phyloP scores from a whole-genome alignment of 768 basidiomycete species.

The Collybia sp. region DNA sequence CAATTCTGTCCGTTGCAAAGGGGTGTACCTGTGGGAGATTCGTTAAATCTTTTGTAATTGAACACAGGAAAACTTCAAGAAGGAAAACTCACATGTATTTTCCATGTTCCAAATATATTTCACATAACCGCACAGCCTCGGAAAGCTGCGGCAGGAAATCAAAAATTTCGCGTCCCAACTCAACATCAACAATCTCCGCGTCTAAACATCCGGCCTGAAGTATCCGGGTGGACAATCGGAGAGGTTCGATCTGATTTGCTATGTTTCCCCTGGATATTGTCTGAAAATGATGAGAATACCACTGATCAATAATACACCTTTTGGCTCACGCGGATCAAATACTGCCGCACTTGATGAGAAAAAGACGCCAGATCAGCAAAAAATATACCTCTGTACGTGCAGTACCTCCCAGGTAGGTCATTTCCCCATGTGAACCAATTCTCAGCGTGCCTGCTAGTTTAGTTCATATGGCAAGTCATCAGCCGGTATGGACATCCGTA shows the following conservation, averaged over 20 bases:
- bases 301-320: not conserved
- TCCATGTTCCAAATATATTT: slow-evolving; percentile 62
- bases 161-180: slow-evolving; percentile 39
- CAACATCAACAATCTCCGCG: slow-evolving; percentile 23
- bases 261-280: slow-evolving; percentile 16
- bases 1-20: slow-evolving; percentile 49
- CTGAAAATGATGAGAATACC: slow-evolving; percentile 8
- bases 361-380: too few species aligned
- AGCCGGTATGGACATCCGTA: slow-evolving; percentile 11
- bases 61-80: not conserved
- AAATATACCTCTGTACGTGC: slow-evolving; percentile 60
- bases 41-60: not conserved
- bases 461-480: not conserved
- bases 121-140: slow-evolving; percentile 57
- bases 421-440: slow-evolving; percentile 49
- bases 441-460: slow-evolving; percentile 46
- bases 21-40: slow-evolving; percentile 38
- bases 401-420: slow-evolving; percentile 57
- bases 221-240: slow-evolving; percentile 36
- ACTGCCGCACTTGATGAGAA: slow-evolving; percentile 26
- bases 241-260: slow-evolving; percentile 7
- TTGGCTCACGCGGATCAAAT: slow-evolving; percentile 48
- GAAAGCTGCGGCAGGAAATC: slow-evolving; percentile 47
- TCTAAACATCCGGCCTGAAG: slow-evolving; percentile 31
- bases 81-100: slow-evolving; percentile 42